Conservation (phyloP, 1,284 basidiomycete genomes). For the Cutaneotrichosporon cyanovorans region DNA sequence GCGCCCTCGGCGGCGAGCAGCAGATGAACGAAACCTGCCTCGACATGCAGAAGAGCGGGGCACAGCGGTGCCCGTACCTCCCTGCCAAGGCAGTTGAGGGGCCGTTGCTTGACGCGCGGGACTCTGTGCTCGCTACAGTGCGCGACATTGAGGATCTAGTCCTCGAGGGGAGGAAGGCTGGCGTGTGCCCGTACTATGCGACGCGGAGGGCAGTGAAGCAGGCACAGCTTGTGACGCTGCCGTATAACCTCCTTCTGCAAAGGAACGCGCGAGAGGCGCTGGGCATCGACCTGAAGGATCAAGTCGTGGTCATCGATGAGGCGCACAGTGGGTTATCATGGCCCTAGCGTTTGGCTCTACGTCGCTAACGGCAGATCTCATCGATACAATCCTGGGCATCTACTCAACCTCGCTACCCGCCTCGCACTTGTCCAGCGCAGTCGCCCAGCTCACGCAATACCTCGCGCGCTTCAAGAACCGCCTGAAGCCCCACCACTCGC, state of each 20-base stretch:
- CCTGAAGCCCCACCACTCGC: slow-evolving; percentile 63
- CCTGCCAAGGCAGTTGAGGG: slow-evolving; percentile 65
- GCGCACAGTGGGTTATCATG: slow-evolving; percentile 69
- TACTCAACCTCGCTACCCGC: slow-evolving; percentile 67
- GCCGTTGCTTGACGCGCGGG: slow-evolving; percentile 74
- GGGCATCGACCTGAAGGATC: slow-evolving; percentile 70
- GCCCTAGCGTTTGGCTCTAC: slow-evolving; percentile 1
- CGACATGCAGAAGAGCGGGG: slow-evolving; percentile 65
- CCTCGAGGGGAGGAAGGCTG: slow-evolving; percentile 56
- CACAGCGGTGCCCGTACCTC: slow-evolving; percentile 67
- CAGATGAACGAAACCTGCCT: slow-evolving; percentile 88
- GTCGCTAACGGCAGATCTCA: too few relatives aligned
- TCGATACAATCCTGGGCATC: slow-evolving; percentile 77
- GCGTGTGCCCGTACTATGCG: slow-evolving; percentile 89
- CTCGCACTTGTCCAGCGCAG: slow-evolving; percentile 56
- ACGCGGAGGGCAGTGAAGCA: slow-evolving; percentile 77
- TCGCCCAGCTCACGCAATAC: slow-evolving; percentile 73
- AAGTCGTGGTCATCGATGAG: slow-evolving; percentile 89
- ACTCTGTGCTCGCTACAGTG: slow-evolving; percentile 75
- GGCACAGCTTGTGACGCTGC: slow-evolving; percentile 83
- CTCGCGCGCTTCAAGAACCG: slow-evolving; percentile 67
- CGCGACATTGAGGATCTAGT: slow-evolving; percentile 94
- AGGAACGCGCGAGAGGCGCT: slow-evolving; percentile 76
- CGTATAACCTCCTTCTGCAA: slow-evolving; percentile 87
- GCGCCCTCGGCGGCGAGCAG: slow-evolving; percentile 49